phyloP scores from a whole-genome alignment of 495 filamentous ascomycete species.

The Tuber borchii region DNA sequence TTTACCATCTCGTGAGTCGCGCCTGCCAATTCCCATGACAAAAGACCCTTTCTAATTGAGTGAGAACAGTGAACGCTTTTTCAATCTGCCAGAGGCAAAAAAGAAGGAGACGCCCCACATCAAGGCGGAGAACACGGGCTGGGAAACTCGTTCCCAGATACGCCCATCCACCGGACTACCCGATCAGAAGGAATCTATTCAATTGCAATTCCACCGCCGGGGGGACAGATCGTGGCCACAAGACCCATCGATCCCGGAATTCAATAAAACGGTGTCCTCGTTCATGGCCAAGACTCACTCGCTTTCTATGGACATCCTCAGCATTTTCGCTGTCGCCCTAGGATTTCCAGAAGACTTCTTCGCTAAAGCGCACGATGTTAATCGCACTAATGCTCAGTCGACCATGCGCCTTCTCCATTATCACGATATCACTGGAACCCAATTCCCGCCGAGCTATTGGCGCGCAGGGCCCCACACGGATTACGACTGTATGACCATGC shows the following conservation, averaged over 20 bases:
- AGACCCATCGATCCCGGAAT: constrained; percentile 49
- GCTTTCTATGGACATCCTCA: constrained; percentile 54
- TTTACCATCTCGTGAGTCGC: constrained; percentile 46
- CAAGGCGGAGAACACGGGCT: constrained; percentile 54
- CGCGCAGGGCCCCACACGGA: constrained; percentile 61
- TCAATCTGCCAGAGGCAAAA: constrained; percentile 49
- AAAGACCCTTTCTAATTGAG: not conserved
- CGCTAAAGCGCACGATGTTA: constrained; percentile 51
- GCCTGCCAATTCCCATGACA: not conserved
- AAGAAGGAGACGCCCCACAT: constrained; percentile 53
- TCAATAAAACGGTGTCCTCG: constrained; percentile 44
- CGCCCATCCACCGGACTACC: constrained; percentile 56
- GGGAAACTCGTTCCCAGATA: constrained; percentile 58
- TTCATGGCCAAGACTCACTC: constrained; percentile 54
- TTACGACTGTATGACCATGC: constrained; percentile 57
- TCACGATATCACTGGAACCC: constrained; percentile 45
- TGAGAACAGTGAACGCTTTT: constrained; percentile 46
- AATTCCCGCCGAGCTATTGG: constrained; percentile 50
- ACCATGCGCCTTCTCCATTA: constrained; percentile 58
- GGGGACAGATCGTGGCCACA: constrained; percentile 51
- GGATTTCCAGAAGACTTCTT: constrained; percentile 56
- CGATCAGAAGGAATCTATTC: constrained; percentile 59
- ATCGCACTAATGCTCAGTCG: constrained; percentile 50
- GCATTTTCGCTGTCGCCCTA: constrained; percentile 55
- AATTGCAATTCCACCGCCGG: constrained; percentile 54